These are phyloP conservation scores for Xerocomellus chrysenteron DNA, from an alignment of 768 basidiomycete genomes.

Conservation along the genomic window DNA sequence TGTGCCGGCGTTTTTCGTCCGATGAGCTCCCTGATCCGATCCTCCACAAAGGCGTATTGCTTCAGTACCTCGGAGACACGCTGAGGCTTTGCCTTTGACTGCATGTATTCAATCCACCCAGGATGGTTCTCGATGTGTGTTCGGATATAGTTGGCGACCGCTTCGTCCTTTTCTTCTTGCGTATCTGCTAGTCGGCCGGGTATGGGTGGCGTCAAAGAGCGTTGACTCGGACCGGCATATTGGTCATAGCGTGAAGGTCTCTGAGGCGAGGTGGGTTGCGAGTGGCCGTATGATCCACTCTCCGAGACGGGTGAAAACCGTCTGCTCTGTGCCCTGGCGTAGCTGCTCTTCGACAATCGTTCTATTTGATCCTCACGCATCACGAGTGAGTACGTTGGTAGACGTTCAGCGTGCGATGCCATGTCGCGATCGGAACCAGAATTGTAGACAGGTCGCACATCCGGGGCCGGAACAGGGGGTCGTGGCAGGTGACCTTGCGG, in stretches of 20 bases:
- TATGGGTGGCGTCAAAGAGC: constrained; percentile 23
- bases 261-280: constrained; percentile 12
- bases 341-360: constrained; percentile 24
- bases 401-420: constrained; percentile 4
- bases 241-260: background rate
- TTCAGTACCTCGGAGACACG: constrained; percentile 42
- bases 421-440: constrained; percentile 25
- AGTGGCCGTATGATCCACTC: constrained; percentile 18
- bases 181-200: constrained; percentile 33
- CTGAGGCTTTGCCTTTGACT: constrained; percentile 39
- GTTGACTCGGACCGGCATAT: constrained; percentile 1
- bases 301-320: constrained; percentile 18
- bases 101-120: constrained; percentile 47
- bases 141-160: constrained; percentile 45
- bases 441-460: constrained; percentile 4
- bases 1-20: constrained; percentile 45
- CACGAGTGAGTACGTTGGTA: constrained; percentile 7
- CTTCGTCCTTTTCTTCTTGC: constrained; percentile 40
- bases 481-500: constrained; percentile 29
- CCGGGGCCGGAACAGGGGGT: constrained; percentile 13
- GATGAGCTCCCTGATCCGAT: constrained; percentile 45
- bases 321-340: constrained; percentile 7
- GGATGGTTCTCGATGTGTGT: constrained; percentile 43
- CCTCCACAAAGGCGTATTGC: constrained; percentile 54
- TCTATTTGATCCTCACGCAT: constrained; percentile 32